A percentile compares a stretch with the other conserved stretches of the same genome.
Evolutionary conservation across 1,284 basidiomycete genomes (phyloP).

Genomic region (Leccinum ponderosum): DNA sequence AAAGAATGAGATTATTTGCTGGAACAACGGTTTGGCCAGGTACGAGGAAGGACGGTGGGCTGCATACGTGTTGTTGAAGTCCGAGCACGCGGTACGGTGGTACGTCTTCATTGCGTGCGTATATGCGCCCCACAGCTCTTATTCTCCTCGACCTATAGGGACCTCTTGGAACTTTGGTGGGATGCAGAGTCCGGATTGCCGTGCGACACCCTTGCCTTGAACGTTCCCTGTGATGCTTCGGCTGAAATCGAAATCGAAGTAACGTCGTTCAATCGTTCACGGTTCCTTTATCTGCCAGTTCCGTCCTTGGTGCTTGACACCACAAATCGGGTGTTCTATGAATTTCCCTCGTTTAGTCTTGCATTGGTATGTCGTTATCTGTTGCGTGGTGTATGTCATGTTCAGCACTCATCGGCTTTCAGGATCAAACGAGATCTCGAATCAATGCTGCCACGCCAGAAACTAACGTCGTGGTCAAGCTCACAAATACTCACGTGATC

Average conservation of each 20-base stretch:
- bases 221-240: not conserved
- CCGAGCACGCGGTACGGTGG: not conserved
- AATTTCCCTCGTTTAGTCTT: conserved; percentile 3
- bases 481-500: not conserved
- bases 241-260: not conserved
- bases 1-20: not conserved
- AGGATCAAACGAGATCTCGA: not conserved
- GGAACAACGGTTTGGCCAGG: not conserved
- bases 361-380: not conserved
- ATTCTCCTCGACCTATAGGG: not conserved
- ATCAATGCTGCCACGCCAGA: not conserved
- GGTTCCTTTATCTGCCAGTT: not conserved
- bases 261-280: not conserved
- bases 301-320: conserved; percentile 5
- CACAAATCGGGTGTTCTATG: conserved; percentile 2
- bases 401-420: not conserved
- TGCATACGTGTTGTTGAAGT: not conserved
- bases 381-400: not conserved
- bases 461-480: not conserved
- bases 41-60: not conserved
- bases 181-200: not conserved
- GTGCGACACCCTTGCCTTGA: not conserved
- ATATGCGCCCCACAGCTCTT: not conserved
- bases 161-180: not conserved
- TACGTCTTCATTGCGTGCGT: not conserved